A percentile compares a stretch with the other conserved stretches of the same genome.
phyloP scores from a whole-genome alignment of 306 rosid species.

The Pachyrhizus erosus region DNA sequence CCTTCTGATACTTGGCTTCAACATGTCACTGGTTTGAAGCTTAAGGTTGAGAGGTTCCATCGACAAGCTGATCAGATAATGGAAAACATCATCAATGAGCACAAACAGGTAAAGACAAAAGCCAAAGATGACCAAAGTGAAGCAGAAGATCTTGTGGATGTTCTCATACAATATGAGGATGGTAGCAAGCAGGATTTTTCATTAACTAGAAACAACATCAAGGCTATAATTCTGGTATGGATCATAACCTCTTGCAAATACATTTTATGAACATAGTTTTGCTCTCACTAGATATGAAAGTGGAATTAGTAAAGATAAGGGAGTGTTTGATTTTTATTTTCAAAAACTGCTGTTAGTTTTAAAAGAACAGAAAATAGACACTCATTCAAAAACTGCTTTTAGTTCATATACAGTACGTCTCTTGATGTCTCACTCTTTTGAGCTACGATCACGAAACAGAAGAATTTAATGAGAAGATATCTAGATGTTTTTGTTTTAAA shows the following conservation, averaged over 20 bases:
- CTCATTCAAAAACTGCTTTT: no score
- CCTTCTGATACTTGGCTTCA: neutral
- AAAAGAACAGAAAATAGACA: no score
- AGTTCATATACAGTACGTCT: no score
- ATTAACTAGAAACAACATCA: neutral
- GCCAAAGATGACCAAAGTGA: neutral
- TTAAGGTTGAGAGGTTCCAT: neutral
- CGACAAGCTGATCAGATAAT: neutral
- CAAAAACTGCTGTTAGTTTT: no score
- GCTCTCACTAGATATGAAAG: neutral
- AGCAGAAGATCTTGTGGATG: neutral
- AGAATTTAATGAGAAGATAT: neutral
- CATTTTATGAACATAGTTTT: neutral
- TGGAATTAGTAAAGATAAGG: no score
- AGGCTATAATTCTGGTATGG: conserved; percentile 11
- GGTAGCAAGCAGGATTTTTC: neutral
- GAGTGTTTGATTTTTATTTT: no score
- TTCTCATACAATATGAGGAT: neutral
- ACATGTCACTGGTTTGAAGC: neutral
- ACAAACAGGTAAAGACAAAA: neutral
- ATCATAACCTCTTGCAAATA: neutral
- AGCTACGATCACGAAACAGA: no score
- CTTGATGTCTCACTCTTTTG: no score
- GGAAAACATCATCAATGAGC: conserved; percentile 1
- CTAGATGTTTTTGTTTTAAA: neutral